phyloP scores from a whole-genome alignment of 306 rosid genomes.

The Canavalia ensiformis region DNA sequence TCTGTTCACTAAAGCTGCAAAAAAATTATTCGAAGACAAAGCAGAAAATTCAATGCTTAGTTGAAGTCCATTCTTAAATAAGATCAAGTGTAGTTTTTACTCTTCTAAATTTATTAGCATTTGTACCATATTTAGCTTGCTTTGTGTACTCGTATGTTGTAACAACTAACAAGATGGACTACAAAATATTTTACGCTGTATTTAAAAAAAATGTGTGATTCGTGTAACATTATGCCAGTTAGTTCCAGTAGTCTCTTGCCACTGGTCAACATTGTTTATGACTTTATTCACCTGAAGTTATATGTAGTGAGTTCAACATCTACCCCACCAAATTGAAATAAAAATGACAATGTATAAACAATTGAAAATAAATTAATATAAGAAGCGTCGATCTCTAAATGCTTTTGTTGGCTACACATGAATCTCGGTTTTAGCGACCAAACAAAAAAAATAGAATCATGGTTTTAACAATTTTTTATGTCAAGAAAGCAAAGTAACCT shows the following conservation, averaged over 20 bases:
- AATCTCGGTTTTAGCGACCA: neutral
- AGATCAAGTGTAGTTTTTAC: conserved; percentile 26
- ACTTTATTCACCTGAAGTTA: neutral
- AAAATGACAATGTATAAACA: neutral
- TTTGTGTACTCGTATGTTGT: conserved; percentile 43
- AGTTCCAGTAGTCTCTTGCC: neutral
- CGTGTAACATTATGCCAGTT: neutral
- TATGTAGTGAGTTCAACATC: neutral
- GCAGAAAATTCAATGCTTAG: conserved; percentile 49
- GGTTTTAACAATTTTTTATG: too few relatives aligned
- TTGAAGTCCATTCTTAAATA: conserved; percentile 38
- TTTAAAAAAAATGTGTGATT: conserved; percentile 19
- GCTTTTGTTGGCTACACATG: neutral
- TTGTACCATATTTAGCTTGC: conserved; percentile 43
- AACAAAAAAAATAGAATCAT: neutral
- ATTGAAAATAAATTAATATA: neutral
- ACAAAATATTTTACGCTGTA: neutral
- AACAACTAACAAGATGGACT: neutral
- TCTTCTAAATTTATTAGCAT: neutral
- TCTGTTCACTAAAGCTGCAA: conserved; percentile 77
- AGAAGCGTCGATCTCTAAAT: neutral
- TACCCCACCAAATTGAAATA: neutral
- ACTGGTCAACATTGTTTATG: neutral
- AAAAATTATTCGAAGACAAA: conserved; percentile 64
- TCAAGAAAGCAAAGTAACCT: too few relatives aligned